phyloP scores from a whole-genome alignment of 106 monocot species.

The Chionographis japonica region DNA sequence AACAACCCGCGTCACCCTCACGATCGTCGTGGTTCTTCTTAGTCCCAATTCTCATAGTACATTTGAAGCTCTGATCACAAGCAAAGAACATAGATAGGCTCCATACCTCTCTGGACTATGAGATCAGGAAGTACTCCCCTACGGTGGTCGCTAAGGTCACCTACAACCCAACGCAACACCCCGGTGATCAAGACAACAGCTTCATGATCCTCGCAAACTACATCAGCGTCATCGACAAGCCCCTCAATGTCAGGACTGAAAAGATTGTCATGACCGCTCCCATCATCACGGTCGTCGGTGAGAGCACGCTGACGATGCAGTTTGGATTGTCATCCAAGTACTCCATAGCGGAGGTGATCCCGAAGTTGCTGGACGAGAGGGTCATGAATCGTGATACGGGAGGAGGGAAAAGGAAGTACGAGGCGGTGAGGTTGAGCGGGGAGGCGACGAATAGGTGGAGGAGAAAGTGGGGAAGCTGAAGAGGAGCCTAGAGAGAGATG shows the following conservation, averaged over 20 bases:
- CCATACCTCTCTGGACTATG: constrained; percentile 63
- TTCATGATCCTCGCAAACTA: constrained; percentile 87
- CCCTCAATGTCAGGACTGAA: constrained; percentile 65
- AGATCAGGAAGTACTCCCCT: constrained; percentile 69
- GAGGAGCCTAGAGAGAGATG: constrained; percentile 68
- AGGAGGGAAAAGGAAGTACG: constrained; percentile 73
- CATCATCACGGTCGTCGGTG: constrained; percentile 28
- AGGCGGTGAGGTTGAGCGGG: constrained; percentile 69
- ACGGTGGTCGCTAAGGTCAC: constrained; percentile 77
- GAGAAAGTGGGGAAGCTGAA: constrained; percentile 60
- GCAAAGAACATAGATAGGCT: background rate
- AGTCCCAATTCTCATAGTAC: too few species aligned
- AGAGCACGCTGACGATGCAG: constrained; percentile 57
- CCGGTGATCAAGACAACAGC: constrained; percentile 68
- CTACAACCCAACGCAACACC: constrained; percentile 54
- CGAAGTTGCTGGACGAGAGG: constrained; percentile 70
- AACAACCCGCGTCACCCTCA: too few species aligned
- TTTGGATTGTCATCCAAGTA: constrained; percentile 83
- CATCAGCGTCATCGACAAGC: constrained; percentile 81
- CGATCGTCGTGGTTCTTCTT: too few species aligned
- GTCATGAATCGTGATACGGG: constrained; percentile 46
- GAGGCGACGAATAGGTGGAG: constrained; percentile 46
- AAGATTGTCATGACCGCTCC: constrained; percentile 77
- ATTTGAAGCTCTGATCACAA: too few species aligned
- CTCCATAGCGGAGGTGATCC: constrained; percentile 58